Percentiles rank a stretch among this genome's conserved stretches.
Evolutionary conservation across 352 stramenopile genomes (phyloP).

Genomic region (Phytophthora ohioensis): DNA sequence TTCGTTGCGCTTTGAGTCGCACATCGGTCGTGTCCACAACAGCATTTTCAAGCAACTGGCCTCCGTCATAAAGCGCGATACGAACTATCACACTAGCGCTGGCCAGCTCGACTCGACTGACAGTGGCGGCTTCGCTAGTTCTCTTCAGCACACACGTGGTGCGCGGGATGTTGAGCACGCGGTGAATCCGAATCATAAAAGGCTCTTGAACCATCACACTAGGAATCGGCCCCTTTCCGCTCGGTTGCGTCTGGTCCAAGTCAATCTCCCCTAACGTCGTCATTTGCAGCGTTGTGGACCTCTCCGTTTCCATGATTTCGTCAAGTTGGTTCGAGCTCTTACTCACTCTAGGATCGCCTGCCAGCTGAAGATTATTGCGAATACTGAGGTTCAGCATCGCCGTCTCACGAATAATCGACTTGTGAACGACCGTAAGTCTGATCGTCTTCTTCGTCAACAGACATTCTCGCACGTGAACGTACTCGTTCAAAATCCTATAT

Average conservation of each 20-base stretch:
- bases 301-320: constrained; percentile 54
- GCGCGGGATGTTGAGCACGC: constrained; percentile 81
- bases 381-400: constrained; percentile 77
- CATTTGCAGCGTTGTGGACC: constrained; percentile 60
- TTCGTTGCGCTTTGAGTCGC: constrained; percentile 66
- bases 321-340: constrained; percentile 55
- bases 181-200: constrained; percentile 70
- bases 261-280: constrained; percentile 66
- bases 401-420: constrained; percentile 85
- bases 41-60: constrained; percentile 65
- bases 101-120: constrained; percentile 54
- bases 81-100: constrained; percentile 76
- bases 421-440: constrained; percentile 78
- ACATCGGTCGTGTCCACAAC: constrained; percentile 72
- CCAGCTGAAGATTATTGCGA: constrained; percentile 59
- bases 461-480: constrained; percentile 85
- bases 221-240: constrained; percentile 35
- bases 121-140: constrained; percentile 62
- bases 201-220: constrained; percentile 71
- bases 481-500: constrained; percentile 81
- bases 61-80: constrained; percentile 76
- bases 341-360: constrained; percentile 20
- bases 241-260: constrained; percentile 51
- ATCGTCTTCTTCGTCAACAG: constrained; percentile 85
- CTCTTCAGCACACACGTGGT: constrained; percentile 66